Evolutionary conservation across 805 yeast genomes (phyloP), one percentile per base, ranked within the genome.

Genomic region (Saturnispora dispora): DNA sequence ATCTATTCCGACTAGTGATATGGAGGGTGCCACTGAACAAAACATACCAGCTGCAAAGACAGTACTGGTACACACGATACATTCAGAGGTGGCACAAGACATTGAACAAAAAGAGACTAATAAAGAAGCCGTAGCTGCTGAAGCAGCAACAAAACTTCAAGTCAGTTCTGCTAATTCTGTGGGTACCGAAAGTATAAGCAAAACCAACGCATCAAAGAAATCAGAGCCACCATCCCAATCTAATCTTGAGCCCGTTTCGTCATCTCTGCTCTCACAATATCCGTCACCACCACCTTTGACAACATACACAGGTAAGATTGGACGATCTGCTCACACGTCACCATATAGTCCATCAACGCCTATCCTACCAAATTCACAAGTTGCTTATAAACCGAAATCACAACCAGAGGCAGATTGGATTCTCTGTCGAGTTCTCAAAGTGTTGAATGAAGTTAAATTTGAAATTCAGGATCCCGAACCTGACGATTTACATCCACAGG

Each of bases 401-500:
- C 74, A 84, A 39, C 48, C 45, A 25, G 90, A 84, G 47, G 78
- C 78, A 13, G 98, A 91, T 63, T 93, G 99, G 99, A 88, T 93
- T 58, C 96, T 88, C 64, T 93, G 99, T 70, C 88, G 85, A 61
- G 95, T 93, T 15, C 77, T 83, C 27, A 81, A 79, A 57, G 81
- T 91, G 3, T 67, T 62, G 13, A 59, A 53, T 33, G 63, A 65
- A 18, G 50, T 57, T 5, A 75, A 79, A 53, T 89, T 83, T 63
- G 98, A 93, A 67, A 90, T 93, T n/a, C 80, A 88, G 59, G 99
- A 93, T 65, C 96, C 98, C 0, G 99, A 93, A 61, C 98, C 99
- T 0, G 99, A 93, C 62, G 98, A 91, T 60, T 77, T 82, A 58
- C 87, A 85, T 55, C 88, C 90, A 52, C 85, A 90, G 4, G 96